Conservation (phyloP, 2,329 filamentous ascomycete species). For the Alternaria gaisen region DNA sequence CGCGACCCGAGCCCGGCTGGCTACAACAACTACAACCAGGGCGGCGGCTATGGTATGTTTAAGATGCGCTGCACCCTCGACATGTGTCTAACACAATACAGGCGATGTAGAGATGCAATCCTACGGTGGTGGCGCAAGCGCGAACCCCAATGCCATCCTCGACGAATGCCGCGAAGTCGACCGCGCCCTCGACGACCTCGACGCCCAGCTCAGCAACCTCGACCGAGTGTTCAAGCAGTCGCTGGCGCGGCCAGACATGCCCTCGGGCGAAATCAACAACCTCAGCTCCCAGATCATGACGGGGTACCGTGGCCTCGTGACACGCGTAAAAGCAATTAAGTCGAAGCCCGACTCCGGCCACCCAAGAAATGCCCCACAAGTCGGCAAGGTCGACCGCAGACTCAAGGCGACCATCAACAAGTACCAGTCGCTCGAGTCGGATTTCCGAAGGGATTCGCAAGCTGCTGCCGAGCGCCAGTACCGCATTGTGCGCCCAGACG, state of each 20-base stretch:
- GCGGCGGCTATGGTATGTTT: conserved; percentile 46
- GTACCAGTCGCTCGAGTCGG: conserved; percentile 81
- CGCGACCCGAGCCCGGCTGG: conserved; percentile 51
- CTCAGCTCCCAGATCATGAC: conserved; percentile 83
- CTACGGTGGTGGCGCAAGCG: conserved; percentile 51
- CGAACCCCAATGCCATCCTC: conserved; percentile 77
- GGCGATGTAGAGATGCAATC: conserved; percentile 73
- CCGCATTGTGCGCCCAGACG: conserved; percentile 85
- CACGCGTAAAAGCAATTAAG: conserved; percentile 84
- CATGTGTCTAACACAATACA: conserved; percentile 32
- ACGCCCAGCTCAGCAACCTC: conserved; percentile 75
- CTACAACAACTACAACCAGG: conserved; percentile 63
- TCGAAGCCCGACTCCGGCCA: conserved; percentile 77
- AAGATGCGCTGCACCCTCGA: conserved; percentile 36
- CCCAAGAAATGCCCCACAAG: conserved; percentile 78
- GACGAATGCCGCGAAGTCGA: conserved; percentile 87
- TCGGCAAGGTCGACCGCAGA: conserved; percentile 80
- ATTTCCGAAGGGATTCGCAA: conserved; percentile 80
- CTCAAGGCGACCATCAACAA: conserved; percentile 82
- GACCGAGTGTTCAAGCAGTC: conserved; percentile 74
- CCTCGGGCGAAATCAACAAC: conserved; percentile 74
- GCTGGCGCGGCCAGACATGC: conserved; percentile 78
- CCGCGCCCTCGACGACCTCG: conserved; percentile 76
- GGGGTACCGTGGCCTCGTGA: conserved; percentile 79
- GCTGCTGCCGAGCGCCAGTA: conserved; percentile 90